Base-by-base conservation (phyloP, 1,139 yeast species). In the Scheffersomyces stambukii region DNA sequence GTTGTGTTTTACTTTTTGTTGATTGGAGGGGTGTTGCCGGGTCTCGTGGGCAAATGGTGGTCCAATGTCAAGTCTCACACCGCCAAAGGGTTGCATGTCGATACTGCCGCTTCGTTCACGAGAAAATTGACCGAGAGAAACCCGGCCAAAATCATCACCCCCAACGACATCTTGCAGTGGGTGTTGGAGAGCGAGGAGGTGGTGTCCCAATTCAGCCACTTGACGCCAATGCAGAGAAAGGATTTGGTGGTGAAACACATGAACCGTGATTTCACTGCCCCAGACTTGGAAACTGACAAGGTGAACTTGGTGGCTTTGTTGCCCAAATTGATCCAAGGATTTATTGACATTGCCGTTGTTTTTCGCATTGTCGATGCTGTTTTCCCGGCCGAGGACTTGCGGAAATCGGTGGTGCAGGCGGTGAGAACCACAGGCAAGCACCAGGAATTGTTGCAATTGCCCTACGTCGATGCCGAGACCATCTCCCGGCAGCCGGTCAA, bases 41-140 rank as follows among this genome's bases (percentile, higher is more conserved):
- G 64, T 32, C 57, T 84, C 29, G 97, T 93, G 17, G 84, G 81
- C 17, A 65, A 68, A 24, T 89, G 97, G 96, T 93, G 99, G 99
- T 66, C 69, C 31, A 77, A 77, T 35, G 86, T 86, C 29, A 84
- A 83, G 53, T 65, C 81, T 6, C 80, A 78, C 50, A 93, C 96
- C 22, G 83, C 81, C 43, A 78, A 76, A 46, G 96, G 96, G 2
- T 68, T 93, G 39, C 86, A 84, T 43, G 79, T 83, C 27, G 75
- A 76, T 17, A 83, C 97, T 13, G 96, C 98, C 6, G 77, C 84
- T 5, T 51, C 64, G 29, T 84, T 83, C 46, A 74, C 78, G 24
- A 75, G 78, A 38, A 66, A 69, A 38, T 55, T 82, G 49, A 65
- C 81, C 35, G 83, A 81, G 52, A 78, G 79, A 52, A 84, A 82